phyloP scores from a whole-genome alignment of 208 protist genomes.

The Wallacemonas sp. region DNA sequence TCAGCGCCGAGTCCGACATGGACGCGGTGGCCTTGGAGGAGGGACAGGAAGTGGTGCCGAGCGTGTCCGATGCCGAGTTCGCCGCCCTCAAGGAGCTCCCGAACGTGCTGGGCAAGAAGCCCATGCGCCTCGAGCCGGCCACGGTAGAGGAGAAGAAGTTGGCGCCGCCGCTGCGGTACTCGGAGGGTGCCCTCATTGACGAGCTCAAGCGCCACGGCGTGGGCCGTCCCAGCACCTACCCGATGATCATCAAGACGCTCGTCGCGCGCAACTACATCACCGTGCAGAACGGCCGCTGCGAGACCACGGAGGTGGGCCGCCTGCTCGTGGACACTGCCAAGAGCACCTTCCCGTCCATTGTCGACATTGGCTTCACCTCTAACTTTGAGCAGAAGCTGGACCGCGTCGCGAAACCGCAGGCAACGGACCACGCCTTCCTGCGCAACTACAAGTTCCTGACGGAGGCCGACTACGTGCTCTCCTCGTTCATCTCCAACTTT shows the following conservation, averaged over 20 bases:
- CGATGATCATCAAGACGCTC: conserved; percentile 90
- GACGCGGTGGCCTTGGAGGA: conserved; percentile 59
- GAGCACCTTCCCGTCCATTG: conserved; percentile 86
- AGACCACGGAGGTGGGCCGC: conserved; percentile 79
- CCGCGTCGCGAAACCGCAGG: conserved; percentile 77
- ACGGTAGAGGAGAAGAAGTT: conserved; percentile 64
- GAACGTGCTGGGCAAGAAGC: conserved; percentile 16
- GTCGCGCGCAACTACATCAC: conserved; percentile 83
- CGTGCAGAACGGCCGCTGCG: conserved; percentile 77
- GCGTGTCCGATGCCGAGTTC: conserved; percentile 85
- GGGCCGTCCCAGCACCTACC: conserved; percentile 90
- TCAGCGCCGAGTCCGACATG: conserved; percentile 34
- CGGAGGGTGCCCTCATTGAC: conserved; percentile 86
- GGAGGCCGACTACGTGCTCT: conserved; percentile 85
- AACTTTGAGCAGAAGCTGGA: conserved; percentile 90
- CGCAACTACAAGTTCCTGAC: conserved; percentile 35
- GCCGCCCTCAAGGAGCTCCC: conserved; percentile 55
- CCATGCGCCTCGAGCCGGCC: conserved; percentile 34
- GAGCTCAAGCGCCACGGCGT: conserved; percentile 88
- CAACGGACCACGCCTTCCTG: conserved; percentile 20
- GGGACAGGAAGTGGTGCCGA: conserved; percentile 55
- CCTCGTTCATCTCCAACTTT: conserved; percentile 79
- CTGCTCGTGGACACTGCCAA: conserved; percentile 73
- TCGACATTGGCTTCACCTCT: conserved; percentile 90
- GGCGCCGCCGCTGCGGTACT: conserved; percentile 70